phyloP scores from a whole-genome alignment of 2,329 filamentous ascomycete species.

The Lachnellula willkommii region DNA sequence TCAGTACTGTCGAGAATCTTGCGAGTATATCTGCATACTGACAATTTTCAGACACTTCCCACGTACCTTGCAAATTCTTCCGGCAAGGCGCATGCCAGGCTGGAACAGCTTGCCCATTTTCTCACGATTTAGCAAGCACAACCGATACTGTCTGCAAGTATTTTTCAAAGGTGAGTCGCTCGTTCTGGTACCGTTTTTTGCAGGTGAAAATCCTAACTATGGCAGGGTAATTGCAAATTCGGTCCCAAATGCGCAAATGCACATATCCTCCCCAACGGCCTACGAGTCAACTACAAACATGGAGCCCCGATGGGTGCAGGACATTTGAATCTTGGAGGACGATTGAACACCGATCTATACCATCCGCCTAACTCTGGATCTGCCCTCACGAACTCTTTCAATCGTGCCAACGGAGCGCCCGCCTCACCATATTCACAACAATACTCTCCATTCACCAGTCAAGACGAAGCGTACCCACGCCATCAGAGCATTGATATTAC shows the following conservation, averaged over 20 bases:
- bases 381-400: constrained; percentile 68
- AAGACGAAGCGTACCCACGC: constrained; percentile 49
- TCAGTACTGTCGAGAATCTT: constrained; percentile 24
- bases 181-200: not conserved
- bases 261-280: constrained; percentile 89
- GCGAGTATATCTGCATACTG: constrained; percentile 3
- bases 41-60: constrained; percentile 68
- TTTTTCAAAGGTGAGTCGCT: constrained; percentile 77
- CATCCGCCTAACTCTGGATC: constrained; percentile 64
- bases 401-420: constrained; percentile 51
- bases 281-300: constrained; percentile 75
- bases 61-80: constrained; percentile 99
- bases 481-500: constrained; percentile 48
- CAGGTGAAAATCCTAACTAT: constrained; percentile 19
- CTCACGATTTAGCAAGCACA: constrained; percentile 81
- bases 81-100: constrained; percentile 94
- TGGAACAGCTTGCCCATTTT: constrained; percentile 91
- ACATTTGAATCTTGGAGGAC: constrained; percentile 57
- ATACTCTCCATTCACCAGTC: constrained; percentile 41
- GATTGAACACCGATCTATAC: constrained; percentile 62
- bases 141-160: constrained; percentile 95
- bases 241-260: constrained; percentile 96
- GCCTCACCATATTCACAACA: constrained; percentile 33
- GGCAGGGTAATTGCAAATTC: constrained; percentile 96
- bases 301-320: constrained; percentile 47